Evolutionary conservation across 2,329 filamentous ascomycete species (phyloP), one percentile per base, ranked within the genome.

Genomic region (Chlorencoelia australis): DNA sequence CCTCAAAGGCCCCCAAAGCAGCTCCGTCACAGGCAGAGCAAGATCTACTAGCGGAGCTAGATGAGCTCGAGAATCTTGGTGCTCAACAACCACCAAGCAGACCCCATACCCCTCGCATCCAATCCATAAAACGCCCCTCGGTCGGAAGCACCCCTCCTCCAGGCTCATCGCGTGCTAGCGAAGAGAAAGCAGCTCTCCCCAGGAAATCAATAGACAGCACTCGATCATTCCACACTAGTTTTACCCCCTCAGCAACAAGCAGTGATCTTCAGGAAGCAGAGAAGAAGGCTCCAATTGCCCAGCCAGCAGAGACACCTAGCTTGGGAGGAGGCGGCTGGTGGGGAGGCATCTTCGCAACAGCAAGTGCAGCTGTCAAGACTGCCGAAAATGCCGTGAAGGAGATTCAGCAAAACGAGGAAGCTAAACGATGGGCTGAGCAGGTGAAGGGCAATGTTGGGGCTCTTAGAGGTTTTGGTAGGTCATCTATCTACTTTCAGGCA

Each of bases 401-500:
- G 60, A 88, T 98, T 31, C 85, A 94, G 59, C 81, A 91, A 57
- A 95, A 94, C 53, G 87, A 96, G 56, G 91, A 98, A 59, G 91
- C 89, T 34, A 88, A 89, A 65, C 83, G 85, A 59, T 98, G 89
- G 87, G 85, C 88, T 1, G 84, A 94, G 35, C 89, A 96, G 58
- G 82, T 96, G 37, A 80, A 80, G 54, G 88, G 87, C 41, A 94
- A 94, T 56, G 83, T 93, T 32, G 82, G 80, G 29, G 78, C 77
- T 20, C 66, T 96, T 27, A 75, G 74, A 49, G 82, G 79, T 37
- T 67, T 89, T 43, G 82, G 86, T 89, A 72, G 47, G 66, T 37
- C 10, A 5, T 18, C 8, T 29, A 25, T 7, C 22, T 42, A 13
- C 6, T 32, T 15, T 5, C 15, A 29, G 32, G 33, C 28, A 39